A percentile compares a stretch with the other conserved stretches of the same genome.
Evolutionary conservation across 768 basidiomycete genomes (phyloP).

Genomic region (Leccinum fibrillosum): DNA sequence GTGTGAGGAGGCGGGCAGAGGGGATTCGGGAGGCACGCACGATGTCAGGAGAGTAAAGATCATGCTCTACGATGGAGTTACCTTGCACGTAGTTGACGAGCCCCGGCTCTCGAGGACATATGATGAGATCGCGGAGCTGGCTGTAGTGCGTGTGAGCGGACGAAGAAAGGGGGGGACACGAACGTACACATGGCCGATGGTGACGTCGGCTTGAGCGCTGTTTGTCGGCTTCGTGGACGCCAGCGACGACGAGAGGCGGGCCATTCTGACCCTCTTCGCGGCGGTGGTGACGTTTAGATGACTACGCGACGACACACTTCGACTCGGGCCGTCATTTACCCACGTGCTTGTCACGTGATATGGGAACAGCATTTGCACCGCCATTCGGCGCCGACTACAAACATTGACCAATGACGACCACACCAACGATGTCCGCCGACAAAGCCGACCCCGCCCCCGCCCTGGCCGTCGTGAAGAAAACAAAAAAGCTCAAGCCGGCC

Average conservation of each 20-base stretch:
- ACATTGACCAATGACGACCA: neutral
- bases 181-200: conserved; percentile 63
- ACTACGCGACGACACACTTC: neutral
- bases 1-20: conserved; percentile 14
- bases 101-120: conserved; percentile 66
- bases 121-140: conserved; percentile 75
- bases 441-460: conserved; percentile 17
- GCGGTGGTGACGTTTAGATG: conserved; percentile 10
- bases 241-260: conserved; percentile 44
- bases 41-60: conserved; percentile 44
- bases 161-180: conserved; percentile 2
- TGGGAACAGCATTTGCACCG: neutral
- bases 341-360: conserved; percentile 27
- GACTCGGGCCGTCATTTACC: conserved; percentile 16
- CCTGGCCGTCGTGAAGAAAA: conserved; percentile 18
- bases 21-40: conserved; percentile 35
- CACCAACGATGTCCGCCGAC: conserved; percentile 30
- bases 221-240: conserved; percentile 41
- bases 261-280: conserved; percentile 35
- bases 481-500: conserved; percentile 85
- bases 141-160: conserved; percentile 33
- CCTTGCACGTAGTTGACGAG: conserved; percentile 60
- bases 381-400: conserved; percentile 5
- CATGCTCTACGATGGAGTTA: conserved; percentile 56
- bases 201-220: conserved; percentile 42